phyloP scores from a whole-genome alignment of 768 basidiomycete genomes.

The Xerocomellus intermedius region DNA sequence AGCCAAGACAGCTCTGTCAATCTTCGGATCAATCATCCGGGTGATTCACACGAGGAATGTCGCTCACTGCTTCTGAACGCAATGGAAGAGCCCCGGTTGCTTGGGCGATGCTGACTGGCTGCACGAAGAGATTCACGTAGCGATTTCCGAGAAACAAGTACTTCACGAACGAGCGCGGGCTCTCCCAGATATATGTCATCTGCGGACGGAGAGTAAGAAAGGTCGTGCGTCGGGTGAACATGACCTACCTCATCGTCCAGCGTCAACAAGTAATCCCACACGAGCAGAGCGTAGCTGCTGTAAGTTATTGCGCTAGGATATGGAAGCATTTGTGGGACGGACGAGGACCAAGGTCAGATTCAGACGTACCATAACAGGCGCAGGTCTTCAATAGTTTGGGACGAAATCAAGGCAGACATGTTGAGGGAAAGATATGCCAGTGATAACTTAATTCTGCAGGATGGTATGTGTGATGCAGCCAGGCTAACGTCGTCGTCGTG shows the following conservation, averaged over 20 bases:
- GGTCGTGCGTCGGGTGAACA: neutral
- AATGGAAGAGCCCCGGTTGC: neutral
- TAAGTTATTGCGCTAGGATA: neutral
- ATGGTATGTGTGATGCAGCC: neutral
- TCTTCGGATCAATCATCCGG: neutral
- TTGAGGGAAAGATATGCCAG: neutral
- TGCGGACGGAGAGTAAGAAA: neutral
- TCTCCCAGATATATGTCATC: neutral
- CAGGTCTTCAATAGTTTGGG: neutral
- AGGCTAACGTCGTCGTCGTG: neutral
- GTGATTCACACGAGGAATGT: neutral
- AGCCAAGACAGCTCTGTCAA: neutral
- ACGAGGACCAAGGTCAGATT: neutral
- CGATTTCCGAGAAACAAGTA: constrained; percentile 3
- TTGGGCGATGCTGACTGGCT: neutral
- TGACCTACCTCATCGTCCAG: constrained; percentile 2
- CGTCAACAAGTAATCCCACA: constrained; percentile 7
- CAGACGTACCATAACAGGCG: neutral
- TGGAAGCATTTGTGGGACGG: neutral
- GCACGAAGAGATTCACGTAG: constrained; percentile 1
- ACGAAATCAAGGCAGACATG: neutral
- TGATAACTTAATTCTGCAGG: neutral
- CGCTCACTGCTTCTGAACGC: neutral
- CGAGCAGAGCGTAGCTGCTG: neutral
- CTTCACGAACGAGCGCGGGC: neutral